Conservation (phyloP, 2,329 filamentous ascomycete genomes). For the Pyrenophora graminea region DNA sequence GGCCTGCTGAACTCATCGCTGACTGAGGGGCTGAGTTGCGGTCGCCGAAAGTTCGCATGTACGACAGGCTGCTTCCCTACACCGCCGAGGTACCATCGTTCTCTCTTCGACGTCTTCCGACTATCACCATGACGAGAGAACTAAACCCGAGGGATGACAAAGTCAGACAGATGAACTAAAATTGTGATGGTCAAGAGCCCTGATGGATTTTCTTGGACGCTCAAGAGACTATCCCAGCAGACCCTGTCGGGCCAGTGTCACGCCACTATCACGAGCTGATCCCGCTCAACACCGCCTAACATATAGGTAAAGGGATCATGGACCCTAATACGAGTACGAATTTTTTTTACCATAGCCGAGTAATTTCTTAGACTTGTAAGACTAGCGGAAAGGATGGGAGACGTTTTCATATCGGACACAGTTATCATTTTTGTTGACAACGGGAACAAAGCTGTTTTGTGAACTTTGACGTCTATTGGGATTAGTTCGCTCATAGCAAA, state of each 20-base stretch:
- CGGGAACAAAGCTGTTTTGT: too few relatives aligned
- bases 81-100: too few relatives aligned
- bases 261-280: slow-evolving; percentile 20
- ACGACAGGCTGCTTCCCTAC: too few relatives aligned
- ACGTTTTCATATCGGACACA: background rate
- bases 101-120: too few relatives aligned
- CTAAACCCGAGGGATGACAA: too few relatives aligned
- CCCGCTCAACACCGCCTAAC: slow-evolving; percentile 14
- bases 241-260: slow-evolving; percentile 19
- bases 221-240: background rate
- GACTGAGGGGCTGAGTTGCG: too few relatives aligned
- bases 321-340: background rate
- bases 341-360: slow-evolving; percentile 10
- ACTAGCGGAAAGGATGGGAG: slow-evolving; percentile 21
- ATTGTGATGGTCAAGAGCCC: too few relatives aligned
- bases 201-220: too few relatives aligned
- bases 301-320: slow-evolving; percentile 10
- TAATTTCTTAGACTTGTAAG: slow-evolving; percentile 16
- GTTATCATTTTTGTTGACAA: background rate
- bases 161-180: too few relatives aligned
- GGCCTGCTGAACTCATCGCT: too few relatives aligned
- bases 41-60: too few relatives aligned
- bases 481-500: background rate
- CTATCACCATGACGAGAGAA: too few relatives aligned
- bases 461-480: background rate